Percentiles rank a stretch among this genome's conserved stretches.
Conservation (phyloP, 176 grass and related monocot genomes). For the Oryza nivara region DNA sequence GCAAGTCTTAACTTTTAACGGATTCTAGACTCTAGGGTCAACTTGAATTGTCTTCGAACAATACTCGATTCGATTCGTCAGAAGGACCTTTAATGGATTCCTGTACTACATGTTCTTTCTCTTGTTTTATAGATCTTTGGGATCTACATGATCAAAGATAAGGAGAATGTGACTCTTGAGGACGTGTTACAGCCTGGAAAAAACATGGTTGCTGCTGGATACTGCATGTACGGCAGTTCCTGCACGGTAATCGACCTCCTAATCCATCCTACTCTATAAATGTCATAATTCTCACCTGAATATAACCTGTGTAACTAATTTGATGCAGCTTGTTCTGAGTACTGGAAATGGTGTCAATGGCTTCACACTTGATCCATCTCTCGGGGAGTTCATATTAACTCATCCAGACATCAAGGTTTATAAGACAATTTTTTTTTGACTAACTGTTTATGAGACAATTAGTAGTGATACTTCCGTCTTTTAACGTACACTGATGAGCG, state of each 20-base stretch:
- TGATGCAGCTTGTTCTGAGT: constrained; percentile 81
- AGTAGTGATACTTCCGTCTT: background rate
- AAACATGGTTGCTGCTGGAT: constrained; percentile 91
- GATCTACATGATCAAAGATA: constrained; percentile 82
- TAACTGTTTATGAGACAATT: background rate
- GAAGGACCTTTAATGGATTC: background rate
- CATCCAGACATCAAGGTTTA: constrained; percentile 90
- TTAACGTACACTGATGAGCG: background rate
- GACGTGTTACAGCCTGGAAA: constrained; percentile 91
- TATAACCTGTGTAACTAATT: background rate
- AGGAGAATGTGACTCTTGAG: constrained; percentile 58
- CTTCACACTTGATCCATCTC: constrained; percentile 97
- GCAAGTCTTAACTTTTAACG: background rate
- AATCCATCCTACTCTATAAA: background rate
- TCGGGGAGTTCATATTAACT: constrained; percentile 97
- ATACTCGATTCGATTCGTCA: constrained; percentile 5
- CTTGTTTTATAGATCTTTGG: constrained; percentile 65
- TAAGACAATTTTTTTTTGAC: background rate
- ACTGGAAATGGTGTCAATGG: constrained; percentile 86
- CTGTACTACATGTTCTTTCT: background rate
- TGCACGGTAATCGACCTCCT: constrained; percentile 67
- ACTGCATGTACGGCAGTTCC: constrained; percentile 99
- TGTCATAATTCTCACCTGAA: background rate
- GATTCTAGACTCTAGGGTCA: no score
- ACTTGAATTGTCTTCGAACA: background rate